These are phyloP conservation scores for Hyaloscypha hepaticicola DNA, from an alignment of 495 filamentous ascomycete genomes.

Conservation along the genomic window DNA sequence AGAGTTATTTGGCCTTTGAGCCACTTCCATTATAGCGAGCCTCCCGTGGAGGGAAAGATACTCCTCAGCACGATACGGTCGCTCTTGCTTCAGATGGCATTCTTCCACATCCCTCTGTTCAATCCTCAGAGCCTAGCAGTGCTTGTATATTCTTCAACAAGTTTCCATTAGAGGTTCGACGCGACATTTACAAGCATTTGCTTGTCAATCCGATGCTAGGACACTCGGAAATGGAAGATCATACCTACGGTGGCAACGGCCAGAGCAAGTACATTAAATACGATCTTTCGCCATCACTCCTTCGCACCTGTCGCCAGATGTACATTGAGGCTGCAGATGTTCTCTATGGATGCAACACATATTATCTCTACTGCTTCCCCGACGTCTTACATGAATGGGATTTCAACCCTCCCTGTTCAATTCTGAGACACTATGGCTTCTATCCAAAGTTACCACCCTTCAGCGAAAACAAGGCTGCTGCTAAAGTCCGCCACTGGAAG, in stretches of 20 bases:
- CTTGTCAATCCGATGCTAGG: constrained; percentile 35
- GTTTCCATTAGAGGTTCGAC: constrained; percentile 47
- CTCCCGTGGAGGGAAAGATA: no score
- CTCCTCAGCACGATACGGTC: no score
- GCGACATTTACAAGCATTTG: constrained; percentile 45
- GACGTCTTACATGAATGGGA: no score
- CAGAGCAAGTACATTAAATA: neutral
- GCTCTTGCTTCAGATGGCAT: no score
- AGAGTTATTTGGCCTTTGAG: no score
- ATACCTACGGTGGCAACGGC: no score
- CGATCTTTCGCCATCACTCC: constrained; percentile 38
- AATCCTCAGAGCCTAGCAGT: neutral
- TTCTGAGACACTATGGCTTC: no score
- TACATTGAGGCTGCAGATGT: constrained; percentile 42
- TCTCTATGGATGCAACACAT: constrained; percentile 45
- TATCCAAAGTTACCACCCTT: no score
- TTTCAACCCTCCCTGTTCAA: no score
- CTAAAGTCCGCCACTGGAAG: no score
- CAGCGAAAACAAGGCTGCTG: no score
- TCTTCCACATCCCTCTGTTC: neutral
- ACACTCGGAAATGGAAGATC: neutral
- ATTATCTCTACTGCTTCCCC: neutral
- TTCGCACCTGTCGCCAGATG: constrained; percentile 38
- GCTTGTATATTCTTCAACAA: neutral
- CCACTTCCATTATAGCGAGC: no score